Evolutionary conservation across 257 asterid species (phyloP).

Genomic region (Ajuga chamaepitys): DNA sequence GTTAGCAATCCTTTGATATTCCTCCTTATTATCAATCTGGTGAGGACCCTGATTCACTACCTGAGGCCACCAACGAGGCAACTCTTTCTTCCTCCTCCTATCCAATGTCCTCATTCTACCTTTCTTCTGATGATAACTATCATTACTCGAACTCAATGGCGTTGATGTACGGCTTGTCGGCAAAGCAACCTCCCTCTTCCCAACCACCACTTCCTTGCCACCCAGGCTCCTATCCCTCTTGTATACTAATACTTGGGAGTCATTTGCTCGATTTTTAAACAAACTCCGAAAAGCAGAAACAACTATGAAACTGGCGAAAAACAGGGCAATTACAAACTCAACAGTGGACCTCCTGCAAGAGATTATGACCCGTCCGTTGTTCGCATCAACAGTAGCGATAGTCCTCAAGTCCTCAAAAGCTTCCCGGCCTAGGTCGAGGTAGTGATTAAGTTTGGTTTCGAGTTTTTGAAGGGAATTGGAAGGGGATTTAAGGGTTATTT

Average conservation of each 20-base stretch:
- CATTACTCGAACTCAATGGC: slow-evolving; percentile 28
- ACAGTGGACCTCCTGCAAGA: slow-evolving; percentile 80
- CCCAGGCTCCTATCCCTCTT: slow-evolving; percentile 92
- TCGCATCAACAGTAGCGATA: slow-evolving; percentile 34
- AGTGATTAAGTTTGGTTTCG: slow-evolving; percentile 34
- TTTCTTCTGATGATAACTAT: slow-evolving; percentile 14
- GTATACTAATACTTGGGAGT: slow-evolving; percentile 41
- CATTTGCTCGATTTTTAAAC: slow-evolving; percentile 23
- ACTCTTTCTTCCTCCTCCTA: slow-evolving; percentile 39
- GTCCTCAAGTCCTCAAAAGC: slow-evolving; percentile 62
- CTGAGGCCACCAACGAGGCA: slow-evolving; percentile 96
- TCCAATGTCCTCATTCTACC: slow-evolving; percentile 17
- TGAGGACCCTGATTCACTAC: slow-evolving; percentile 17
- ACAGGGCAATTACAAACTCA: slow-evolving; percentile 33
- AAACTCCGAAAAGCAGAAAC: slow-evolving; percentile 34
- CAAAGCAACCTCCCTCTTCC: slow-evolving; percentile 31
- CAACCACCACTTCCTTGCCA: slow-evolving; percentile 82
- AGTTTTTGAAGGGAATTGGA: slow-evolving; percentile 33
- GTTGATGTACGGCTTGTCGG: slow-evolving; percentile 19
- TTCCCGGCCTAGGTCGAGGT: slow-evolving; percentile 41
- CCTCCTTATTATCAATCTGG: slow-evolving; percentile 40
- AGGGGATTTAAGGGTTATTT: slow-evolving; percentile 46
- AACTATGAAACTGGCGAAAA: slow-evolving; percentile 41
- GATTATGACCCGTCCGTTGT: slow-evolving; percentile 35
- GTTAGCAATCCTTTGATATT: slow-evolving; percentile 62